Conservation (phyloP, 352 stramenopile genomes). For the Globisporangium uncinulatum region DNA sequence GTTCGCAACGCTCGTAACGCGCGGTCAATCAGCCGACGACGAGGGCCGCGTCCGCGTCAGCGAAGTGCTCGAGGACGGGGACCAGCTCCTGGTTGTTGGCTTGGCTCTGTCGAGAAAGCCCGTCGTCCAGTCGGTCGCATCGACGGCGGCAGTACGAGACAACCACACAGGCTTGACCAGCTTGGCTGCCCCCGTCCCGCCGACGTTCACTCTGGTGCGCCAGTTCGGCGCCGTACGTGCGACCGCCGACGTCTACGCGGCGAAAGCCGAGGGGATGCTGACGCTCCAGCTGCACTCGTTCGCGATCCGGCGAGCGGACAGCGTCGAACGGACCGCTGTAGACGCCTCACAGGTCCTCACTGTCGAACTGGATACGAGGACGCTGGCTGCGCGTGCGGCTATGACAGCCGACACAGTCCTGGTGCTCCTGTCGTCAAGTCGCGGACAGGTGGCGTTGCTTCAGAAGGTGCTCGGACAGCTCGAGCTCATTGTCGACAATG, state of each 20-base stretch:
- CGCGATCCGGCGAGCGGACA: neutral
- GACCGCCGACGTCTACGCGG: neutral
- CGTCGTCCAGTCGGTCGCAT: no score
- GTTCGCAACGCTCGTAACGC: constrained; percentile 6
- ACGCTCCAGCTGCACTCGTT: constrained; percentile 3
- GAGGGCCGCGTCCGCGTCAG: neutral
- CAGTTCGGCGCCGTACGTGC: constrained; percentile 3
- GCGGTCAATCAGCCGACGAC: neutral
- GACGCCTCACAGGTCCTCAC: neutral
- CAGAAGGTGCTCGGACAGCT: constrained; percentile 16
- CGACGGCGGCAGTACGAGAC: no score
- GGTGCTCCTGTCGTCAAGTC: constrained; percentile 16
- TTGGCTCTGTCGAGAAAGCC: neutral
- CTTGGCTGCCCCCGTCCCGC: no score
- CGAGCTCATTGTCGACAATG: neutral
- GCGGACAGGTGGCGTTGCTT: constrained; percentile 15
- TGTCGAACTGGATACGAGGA: neutral
- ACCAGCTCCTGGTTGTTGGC: neutral
- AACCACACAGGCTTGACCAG: no score
- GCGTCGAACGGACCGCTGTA: neutral
- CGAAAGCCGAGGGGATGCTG: neutral
- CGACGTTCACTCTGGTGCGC: constrained; percentile 4
- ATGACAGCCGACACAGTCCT: constrained; percentile 20
- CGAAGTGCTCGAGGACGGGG: neutral
- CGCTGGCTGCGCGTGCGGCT: neutral